Base-by-base conservation (phyloP, 257 asterid species). In the Ballota nigra region DNA sequence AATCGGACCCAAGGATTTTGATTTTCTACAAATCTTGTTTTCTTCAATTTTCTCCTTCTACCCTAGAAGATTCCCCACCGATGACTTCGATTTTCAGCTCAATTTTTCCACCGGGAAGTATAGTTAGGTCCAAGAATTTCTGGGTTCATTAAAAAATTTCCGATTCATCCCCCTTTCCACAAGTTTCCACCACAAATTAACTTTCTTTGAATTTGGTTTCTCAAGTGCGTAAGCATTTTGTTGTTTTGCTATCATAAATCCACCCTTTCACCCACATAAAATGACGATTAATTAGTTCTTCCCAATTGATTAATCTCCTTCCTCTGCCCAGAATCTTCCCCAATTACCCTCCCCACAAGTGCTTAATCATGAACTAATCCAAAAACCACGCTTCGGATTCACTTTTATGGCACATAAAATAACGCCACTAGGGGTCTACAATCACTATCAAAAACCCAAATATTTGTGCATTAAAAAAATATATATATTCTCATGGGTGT, bases 221-320 rank as follows among this genome's bases (percentile, higher is more conserved):
- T 26, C 19, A 62, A 61, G 58, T 45, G 75, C 49, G 55, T 23
- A 74, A 80, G 77, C 77, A 80, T 79, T 78, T 68, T 68, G 83
- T 81, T 81, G 83, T 83, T 79, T 77, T n/a, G n/a, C n/a, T n/a
- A n/a, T n/a, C n/a, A n/a, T n/a, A n/a, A n/a, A n/a, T 66, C 89
- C 87, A 78, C 68, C 75, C 65, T 74, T 73, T 65, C 69, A 20
- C 74, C 83, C 92, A 93, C 98, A 93, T 93, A 85, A 91, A 91
- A 91, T 93, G 87, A 90, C 97, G 86, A 66, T 53, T 71, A 76
- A 63, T 67, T 74, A 80, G 78, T 79, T 68, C 74, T 76, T 78
- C 69, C 66, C 74, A 75, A 53, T 52, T 29, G 63, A 78, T 81
- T 76, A 69, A 79, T 73, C 81, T 34, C 73, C 70, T 75, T 68